These are phyloP conservation scores for Phoenix roebelenii DNA, from an alignment of 176 grass and related monocot genomes.

Conservation along the genomic window DNA sequence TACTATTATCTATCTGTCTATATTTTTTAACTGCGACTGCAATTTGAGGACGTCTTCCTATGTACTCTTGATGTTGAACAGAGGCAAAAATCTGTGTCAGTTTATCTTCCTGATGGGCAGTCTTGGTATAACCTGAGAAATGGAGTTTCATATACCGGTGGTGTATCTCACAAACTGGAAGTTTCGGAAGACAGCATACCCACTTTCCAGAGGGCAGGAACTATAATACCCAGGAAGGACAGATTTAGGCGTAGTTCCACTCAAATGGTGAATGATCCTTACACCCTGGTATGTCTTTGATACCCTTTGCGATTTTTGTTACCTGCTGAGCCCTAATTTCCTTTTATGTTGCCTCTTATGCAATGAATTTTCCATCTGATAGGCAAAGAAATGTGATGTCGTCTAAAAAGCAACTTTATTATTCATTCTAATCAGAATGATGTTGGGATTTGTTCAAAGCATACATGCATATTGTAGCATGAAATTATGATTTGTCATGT, in stretches of 20 bases:
- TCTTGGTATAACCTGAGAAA: constrained; percentile 72
- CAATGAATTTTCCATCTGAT: no score
- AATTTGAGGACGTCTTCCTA: background rate
- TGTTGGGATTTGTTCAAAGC: no score
- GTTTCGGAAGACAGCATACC: constrained; percentile 82
- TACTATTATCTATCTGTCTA: no score
- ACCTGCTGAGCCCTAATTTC: no score
- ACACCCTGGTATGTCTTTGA: constrained; percentile 62
- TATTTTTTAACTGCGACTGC: no score
- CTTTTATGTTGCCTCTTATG: no score
- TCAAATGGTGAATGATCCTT: constrained; percentile 96
- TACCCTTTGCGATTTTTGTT: no score
- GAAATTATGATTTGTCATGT: no score
- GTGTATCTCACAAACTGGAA: constrained; percentile 59
- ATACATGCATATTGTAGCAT: no score
- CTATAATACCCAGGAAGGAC: constrained; percentile 87
- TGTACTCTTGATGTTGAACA: constrained; percentile 24
- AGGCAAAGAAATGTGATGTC: no score
- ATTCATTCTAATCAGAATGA: no score
- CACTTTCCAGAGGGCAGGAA: constrained; percentile 70
- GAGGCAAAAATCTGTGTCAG: constrained; percentile 57
- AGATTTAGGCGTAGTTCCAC: constrained; percentile 93
- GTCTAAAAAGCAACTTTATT: no score
- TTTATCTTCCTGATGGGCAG: constrained; percentile 72
- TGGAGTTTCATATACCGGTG: constrained; percentile 55